Evolutionary conservation across 441 rosid genomes (phyloP).

Genomic region (Gossypium aridum): DNA sequence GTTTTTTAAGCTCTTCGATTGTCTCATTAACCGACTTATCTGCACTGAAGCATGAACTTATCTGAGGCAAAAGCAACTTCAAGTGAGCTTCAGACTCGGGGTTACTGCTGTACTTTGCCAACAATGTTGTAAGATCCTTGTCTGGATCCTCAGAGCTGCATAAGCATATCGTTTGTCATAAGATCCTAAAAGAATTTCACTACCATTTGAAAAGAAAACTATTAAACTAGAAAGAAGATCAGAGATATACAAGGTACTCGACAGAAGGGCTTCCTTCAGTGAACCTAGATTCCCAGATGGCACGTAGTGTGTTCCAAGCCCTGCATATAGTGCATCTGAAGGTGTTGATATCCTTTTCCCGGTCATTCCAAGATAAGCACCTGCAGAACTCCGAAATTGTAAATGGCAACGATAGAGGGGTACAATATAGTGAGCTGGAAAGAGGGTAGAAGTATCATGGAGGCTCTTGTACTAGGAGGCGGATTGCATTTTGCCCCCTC

Average conservation of each 20-base stretch:
- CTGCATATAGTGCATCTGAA: conserved; percentile 72
- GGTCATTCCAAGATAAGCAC: conserved; percentile 89
- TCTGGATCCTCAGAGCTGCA: conserved; percentile 70
- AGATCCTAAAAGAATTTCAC: background rate
- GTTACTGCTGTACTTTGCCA: conserved; percentile 51
- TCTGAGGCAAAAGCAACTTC: conserved; percentile 68
- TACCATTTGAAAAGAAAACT: background rate
- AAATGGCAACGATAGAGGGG: background rate
- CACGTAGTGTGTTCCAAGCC: conserved; percentile 86
- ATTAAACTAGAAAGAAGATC: background rate
- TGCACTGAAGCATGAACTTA: conserved; percentile 53
- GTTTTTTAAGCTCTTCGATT: conserved; percentile 55
- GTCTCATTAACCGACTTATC: conserved; percentile 61
- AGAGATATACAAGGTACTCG: conserved; percentile 45
- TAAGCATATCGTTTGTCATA: background rate
- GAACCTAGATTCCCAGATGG: conserved; percentile 59
- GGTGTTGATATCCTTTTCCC: conserved; percentile 83
- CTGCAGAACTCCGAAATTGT: conserved; percentile 29
- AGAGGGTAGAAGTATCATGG: background rate
- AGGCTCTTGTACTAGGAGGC: too few relatives aligned
- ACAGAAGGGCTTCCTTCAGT: conserved; percentile 63
- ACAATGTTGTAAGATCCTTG: conserved; percentile 43
- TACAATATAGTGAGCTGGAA: background rate
- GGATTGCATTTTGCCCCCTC: too few relatives aligned
- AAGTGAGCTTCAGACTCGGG: conserved; percentile 67